Percentiles rank a stretch among this genome's conserved stretches.
Evolutionary conservation across 2,329 filamentous ascomycete species (phyloP).

Genomic region (Pseudogymnoascus sp.): DNA sequence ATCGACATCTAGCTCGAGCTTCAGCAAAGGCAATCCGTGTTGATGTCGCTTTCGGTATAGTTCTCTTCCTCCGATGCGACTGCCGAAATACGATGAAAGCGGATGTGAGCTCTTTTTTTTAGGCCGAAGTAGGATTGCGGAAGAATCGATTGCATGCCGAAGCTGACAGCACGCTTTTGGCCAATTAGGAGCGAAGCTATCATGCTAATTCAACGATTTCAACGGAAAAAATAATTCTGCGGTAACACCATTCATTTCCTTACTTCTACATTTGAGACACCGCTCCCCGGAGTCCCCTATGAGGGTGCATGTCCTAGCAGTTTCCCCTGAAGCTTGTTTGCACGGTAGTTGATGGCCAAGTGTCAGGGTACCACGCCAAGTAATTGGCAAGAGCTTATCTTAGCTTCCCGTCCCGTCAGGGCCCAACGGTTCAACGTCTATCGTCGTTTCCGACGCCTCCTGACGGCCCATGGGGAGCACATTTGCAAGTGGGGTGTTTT

Average conservation of each 20-base stretch:
- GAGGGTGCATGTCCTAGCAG: neutral
- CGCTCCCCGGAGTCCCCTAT: neutral
- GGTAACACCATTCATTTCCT: neutral
- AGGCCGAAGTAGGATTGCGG: neutral
- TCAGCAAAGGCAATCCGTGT: neutral
- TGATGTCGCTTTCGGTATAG: neutral
- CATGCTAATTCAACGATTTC: neutral
- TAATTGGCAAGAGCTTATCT: constrained; percentile 4
- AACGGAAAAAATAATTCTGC: neutral
- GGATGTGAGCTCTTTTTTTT: neutral
- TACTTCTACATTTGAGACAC: neutral
- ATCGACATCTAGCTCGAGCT: neutral
- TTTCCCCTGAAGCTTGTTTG: neutral
- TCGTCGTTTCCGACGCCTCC: neutral
- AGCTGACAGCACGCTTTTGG: neutral
- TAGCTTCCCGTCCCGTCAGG: neutral
- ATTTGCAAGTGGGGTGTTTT: neutral
- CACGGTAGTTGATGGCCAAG: neutral
- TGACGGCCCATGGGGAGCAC: neutral
- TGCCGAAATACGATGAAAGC: neutral
- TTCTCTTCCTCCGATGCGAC: neutral
- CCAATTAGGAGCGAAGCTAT: neutral
- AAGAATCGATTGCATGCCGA: neutral
- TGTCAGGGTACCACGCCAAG: neutral
- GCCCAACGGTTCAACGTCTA: neutral